Percentiles rank a stretch among this genome's conserved stretches.
Conservation (phyloP, 306 rosid genomes). For the Psophocarpus tetragonolobus region DNA sequence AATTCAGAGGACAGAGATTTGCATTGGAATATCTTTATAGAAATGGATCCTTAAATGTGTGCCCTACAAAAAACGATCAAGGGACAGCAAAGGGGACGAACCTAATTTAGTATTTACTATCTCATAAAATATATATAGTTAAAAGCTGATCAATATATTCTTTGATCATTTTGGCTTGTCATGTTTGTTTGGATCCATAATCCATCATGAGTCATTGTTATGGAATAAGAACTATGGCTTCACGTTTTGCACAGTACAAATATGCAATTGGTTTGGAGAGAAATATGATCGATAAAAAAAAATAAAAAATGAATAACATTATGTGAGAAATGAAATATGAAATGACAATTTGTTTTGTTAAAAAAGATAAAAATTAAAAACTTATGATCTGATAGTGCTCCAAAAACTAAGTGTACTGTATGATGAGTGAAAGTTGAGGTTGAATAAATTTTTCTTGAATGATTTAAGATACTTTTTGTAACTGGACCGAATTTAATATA, state of each 20-base stretch:
- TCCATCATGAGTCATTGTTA: slow-evolving; percentile 11
- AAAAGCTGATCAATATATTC: slow-evolving; percentile 7
- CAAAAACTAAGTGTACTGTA: no score
- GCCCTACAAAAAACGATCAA: slow-evolving; percentile 6
- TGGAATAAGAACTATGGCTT: slow-evolving; percentile 31
- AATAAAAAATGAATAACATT: no score
- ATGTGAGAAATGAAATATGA: no score
- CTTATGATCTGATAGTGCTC: no score
- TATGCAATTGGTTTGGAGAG: not conserved
- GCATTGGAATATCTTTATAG: not conserved
- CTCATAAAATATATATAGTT: slow-evolving; percentile 10
- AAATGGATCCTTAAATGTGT: slow-evolving; percentile 20
- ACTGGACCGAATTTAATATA: no score
- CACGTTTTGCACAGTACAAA: slow-evolving; percentile 41
- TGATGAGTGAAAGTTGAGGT: no score
- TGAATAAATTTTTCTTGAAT: no score
- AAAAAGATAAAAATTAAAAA: no score
- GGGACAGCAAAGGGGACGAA: slow-evolving; percentile 8
- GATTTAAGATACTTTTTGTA: no score
- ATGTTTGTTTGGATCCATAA: slow-evolving; percentile 5
- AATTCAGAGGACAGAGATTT: slow-evolving; percentile 29
- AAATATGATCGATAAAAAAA: no score
- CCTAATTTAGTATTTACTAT: not conserved
- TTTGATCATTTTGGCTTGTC: slow-evolving; percentile 1
- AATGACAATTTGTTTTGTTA: no score